Percentiles rank a stretch among this genome's conserved stretches.
Evolutionary conservation across 2,329 filamentous ascomycete species (phyloP).

Genomic region (Ophiosphaerella herpotricha): DNA sequence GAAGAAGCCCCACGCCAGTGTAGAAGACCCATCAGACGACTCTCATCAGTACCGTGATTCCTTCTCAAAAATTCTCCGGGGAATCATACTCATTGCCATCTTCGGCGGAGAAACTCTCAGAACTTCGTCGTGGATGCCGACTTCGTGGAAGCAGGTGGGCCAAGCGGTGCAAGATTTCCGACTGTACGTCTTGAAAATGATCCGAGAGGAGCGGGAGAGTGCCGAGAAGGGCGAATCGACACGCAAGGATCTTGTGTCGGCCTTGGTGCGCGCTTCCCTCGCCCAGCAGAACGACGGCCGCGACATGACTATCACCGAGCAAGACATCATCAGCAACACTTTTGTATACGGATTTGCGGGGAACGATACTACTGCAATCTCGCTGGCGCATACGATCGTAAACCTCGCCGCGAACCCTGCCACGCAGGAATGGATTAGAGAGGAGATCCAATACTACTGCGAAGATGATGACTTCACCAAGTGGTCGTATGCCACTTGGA

Average conservation of each 20-base stretch:
- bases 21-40: neutral
- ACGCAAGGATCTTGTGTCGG: neutral
- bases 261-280: neutral
- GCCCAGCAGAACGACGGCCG: neutral
- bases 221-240: neutral
- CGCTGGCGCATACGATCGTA: neutral
- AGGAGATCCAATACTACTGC: neutral
- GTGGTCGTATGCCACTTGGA: slow-evolving; percentile 11
- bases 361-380: neutral
- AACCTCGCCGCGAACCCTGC: neutral
- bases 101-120: neutral
- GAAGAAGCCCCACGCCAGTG: neutral
- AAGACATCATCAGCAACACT: neutral
- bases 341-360: neutral
- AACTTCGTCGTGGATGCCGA: neutral
- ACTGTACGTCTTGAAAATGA: neutral
- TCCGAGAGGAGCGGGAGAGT: neutral
- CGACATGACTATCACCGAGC: neutral
- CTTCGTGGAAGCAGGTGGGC: neutral
- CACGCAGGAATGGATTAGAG: neutral
- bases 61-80: neutral
- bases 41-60: neutral
- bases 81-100: neutral
- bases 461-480: neutral
- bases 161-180: neutral